Conservation (phyloP, 495 filamentous ascomycete genomes). For the Aspergillus cavernicola region DNA sequence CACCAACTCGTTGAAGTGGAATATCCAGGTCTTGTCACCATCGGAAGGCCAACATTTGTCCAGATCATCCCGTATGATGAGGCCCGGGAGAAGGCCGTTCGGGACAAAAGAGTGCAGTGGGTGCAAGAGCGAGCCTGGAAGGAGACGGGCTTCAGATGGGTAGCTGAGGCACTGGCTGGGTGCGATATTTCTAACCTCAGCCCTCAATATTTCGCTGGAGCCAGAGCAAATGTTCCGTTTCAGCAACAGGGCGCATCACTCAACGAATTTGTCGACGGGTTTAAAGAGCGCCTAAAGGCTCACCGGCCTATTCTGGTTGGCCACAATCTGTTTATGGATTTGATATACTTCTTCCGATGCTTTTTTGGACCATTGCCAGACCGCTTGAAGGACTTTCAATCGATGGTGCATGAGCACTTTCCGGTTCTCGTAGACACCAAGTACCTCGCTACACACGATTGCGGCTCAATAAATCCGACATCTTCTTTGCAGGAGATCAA, state of each 20-base stretch:
- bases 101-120: conserved; percentile 32
- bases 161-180: conserved; percentile 65
- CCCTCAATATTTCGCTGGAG: conserved; percentile 32
- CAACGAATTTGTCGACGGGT: conserved; percentile 20
- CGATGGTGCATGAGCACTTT: conserved; percentile 53
- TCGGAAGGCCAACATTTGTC: conserved; percentile 45
- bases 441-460: conserved; percentile 60
- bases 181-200: conserved; percentile 52
- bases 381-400: conserved; percentile 57
- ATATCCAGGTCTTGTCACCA: conserved; percentile 53
- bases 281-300: conserved; percentile 40
- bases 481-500: conserved; percentile 52
- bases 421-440: conserved; percentile 75
- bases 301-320: conserved; percentile 59
- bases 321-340: conserved; percentile 74
- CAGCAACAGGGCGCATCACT: conserved; percentile 35
- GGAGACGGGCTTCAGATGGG: conserved; percentile 62
- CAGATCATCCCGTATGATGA: conserved; percentile 49
- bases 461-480: conserved; percentile 46
- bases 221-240: conserved; percentile 33
- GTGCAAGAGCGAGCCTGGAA: conserved; percentile 41
- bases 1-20: conserved; percentile 64
- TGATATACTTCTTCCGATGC: conserved; percentile 65
- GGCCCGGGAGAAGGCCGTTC: conserved; percentile 40
- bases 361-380: conserved; percentile 67